phyloP scores from a whole-genome alignment of 139 green algal genomes.

The Gonium pectorale region DNA sequence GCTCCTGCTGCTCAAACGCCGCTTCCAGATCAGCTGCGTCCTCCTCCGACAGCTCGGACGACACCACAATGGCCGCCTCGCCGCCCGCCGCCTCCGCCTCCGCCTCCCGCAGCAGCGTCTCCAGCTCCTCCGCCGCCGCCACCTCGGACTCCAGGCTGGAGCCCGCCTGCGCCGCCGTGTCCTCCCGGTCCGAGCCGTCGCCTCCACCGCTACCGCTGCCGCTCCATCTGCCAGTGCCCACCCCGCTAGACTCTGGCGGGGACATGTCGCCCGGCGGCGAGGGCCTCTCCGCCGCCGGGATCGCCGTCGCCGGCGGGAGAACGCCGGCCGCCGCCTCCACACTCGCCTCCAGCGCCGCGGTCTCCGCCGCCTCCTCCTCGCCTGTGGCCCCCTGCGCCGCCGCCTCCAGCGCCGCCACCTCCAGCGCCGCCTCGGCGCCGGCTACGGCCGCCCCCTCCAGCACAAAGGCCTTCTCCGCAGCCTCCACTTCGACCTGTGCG shows the following conservation, averaged over 20 bases:
- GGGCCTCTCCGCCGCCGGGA: not conserved
- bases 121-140: slow-evolving; percentile 12
- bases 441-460: not conserved
- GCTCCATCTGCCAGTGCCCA: not conserved
- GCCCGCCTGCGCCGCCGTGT: not conserved
- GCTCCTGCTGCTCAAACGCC: not conserved
- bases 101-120: not conserved
- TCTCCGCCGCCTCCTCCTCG: not conserved
- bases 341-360: no score
- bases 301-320: not conserved
- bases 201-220: not conserved
- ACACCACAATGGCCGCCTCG: not conserved
- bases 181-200: not conserved
- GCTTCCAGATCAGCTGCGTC: not conserved
- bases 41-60: not conserved
- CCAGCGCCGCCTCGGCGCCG: not conserved
- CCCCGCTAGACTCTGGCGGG: no score
- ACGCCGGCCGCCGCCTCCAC: no score
- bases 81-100: not conserved
- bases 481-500: no score
- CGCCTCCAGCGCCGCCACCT: not conserved
- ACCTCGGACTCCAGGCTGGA: not conserved
- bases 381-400: not conserved
- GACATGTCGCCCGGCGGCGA: no score
- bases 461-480: no score